Evolutionary conservation across 805 yeast genomes (phyloP).

Genomic region (Myxozyma monticola): DNA sequence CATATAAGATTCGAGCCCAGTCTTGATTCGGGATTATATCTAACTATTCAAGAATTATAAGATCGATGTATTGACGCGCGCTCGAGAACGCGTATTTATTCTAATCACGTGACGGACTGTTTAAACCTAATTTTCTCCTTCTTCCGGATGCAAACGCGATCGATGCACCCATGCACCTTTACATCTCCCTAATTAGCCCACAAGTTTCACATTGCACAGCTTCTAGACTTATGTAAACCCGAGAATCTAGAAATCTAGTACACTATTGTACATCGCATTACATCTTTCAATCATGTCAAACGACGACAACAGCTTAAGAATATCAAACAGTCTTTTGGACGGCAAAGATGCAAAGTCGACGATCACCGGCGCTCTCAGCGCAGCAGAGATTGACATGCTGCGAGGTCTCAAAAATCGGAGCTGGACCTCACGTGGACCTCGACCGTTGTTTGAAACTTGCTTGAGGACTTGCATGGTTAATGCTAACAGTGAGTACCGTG

Average conservation of each 20-base stretch:
- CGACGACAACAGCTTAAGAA: neutral
- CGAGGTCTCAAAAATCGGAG: neutral
- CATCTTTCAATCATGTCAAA: too few species aligned
- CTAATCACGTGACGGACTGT: too few species aligned
- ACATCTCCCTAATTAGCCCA: too few species aligned
- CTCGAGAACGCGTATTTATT: too few species aligned
- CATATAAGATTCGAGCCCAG: neutral
- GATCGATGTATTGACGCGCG: neutral
- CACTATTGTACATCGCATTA: too few species aligned
- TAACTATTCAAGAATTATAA: neutral
- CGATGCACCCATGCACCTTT: too few species aligned
- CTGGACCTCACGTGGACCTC: neutral
- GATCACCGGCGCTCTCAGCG: neutral
- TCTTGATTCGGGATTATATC: neutral
- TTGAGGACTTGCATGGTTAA: slow-evolving; percentile 32
- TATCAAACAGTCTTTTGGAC: neutral
- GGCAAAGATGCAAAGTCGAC: neutral
- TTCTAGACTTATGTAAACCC: too few species aligned
- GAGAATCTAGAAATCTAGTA: too few species aligned
- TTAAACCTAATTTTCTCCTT: too few species aligned
- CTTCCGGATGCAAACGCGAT: too few species aligned
- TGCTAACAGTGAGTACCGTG: slow-evolving; percentile 32
- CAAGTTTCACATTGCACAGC: too few species aligned
- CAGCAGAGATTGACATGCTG: slow-evolving; percentile 1
- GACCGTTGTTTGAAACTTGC: slow-evolving; percentile 29